Percentiles rank a stretch among this genome's conserved stretches.
Conservation (phyloP, 306 rosid genomes). For the Vicia faba region DNA sequence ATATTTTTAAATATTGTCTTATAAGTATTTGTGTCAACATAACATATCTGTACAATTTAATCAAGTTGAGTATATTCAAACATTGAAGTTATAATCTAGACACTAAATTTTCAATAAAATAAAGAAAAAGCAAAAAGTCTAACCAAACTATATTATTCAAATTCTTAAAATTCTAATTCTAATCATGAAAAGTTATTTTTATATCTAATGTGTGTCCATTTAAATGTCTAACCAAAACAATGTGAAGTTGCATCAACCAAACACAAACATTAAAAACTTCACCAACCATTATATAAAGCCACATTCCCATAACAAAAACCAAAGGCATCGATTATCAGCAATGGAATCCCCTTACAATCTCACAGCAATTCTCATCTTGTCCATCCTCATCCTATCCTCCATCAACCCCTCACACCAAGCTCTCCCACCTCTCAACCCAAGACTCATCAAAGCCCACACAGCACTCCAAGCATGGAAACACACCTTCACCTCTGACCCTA, state of each 20-base stretch:
- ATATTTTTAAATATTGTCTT: too few relatives aligned
- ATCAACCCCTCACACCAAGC: constrained; percentile 59
- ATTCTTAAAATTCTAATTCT: constrained; percentile 4
- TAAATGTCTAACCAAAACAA: constrained; percentile 22
- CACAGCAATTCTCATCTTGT: neutral
- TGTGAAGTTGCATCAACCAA: constrained; percentile 42
- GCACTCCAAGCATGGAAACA: constrained; percentile 92
- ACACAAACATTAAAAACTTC: neutral
- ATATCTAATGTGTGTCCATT: constrained; percentile 22
- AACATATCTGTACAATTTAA: too few relatives aligned
- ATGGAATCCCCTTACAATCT: neutral
- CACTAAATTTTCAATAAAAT: neutral
- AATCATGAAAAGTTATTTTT: constrained; percentile 21
- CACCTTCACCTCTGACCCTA: constrained; percentile 65
- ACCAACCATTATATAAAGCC: constrained; percentile 42
- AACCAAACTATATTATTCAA: constrained; percentile 4
- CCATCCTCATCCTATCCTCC: constrained; percentile 29
- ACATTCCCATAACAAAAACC: constrained; percentile 5
- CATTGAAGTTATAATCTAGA: neutral
- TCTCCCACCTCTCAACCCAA: constrained; percentile 53
- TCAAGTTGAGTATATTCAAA: too few relatives aligned
- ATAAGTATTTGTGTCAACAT: too few relatives aligned
- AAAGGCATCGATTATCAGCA: neutral
- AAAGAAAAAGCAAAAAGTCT: constrained; percentile 9
- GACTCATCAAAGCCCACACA: constrained; percentile 66